Conservation (phyloP, 176 grass and related monocot species). For the Tillandsia leiboldiana region DNA sequence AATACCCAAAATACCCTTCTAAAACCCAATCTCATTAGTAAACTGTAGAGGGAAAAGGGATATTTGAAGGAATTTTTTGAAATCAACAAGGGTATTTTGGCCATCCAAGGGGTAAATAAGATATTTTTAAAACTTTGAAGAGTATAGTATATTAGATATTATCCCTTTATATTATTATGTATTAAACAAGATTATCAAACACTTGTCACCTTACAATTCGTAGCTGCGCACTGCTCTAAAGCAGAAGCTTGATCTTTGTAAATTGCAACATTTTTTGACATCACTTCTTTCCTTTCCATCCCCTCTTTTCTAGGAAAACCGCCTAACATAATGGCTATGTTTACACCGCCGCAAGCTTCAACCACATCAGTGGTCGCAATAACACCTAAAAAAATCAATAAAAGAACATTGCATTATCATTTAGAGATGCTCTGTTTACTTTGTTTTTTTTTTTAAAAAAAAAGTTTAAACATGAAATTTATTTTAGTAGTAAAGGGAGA, state of each 20-base stretch:
- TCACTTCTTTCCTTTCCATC: constrained; percentile 69
- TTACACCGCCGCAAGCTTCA: constrained; percentile 49
- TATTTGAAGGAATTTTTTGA: too few relatives aligned
- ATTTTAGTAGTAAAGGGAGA: too few relatives aligned
- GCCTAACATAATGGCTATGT: constrained; percentile 52
- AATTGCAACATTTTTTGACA: constrained; percentile 52
- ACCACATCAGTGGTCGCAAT: constrained; percentile 43
- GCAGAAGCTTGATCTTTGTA: constrained; percentile 58
- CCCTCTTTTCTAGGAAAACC: constrained; percentile 51
- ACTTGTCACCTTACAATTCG: constrained; percentile 53
- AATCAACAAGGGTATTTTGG: too few relatives aligned
- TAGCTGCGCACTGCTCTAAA: constrained; percentile 50
- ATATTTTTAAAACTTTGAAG: background rate
- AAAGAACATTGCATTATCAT: background rate
- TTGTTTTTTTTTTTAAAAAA: too few relatives aligned
- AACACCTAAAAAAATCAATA: constrained; percentile 30
- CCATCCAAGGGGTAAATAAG: too few relatives aligned
- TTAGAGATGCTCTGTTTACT: background rate
- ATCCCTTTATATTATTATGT: background rate
- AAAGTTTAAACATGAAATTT: too few relatives aligned
- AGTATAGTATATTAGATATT: background rate
- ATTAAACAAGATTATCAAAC: background rate
- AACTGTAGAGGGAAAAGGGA: too few relatives aligned
- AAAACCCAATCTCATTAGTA: too few relatives aligned
- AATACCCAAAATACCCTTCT: too few relatives aligned